Evolutionary conservation across 2,329 filamentous ascomycete species (phyloP).

Genomic region (Xylaria sp.): DNA sequence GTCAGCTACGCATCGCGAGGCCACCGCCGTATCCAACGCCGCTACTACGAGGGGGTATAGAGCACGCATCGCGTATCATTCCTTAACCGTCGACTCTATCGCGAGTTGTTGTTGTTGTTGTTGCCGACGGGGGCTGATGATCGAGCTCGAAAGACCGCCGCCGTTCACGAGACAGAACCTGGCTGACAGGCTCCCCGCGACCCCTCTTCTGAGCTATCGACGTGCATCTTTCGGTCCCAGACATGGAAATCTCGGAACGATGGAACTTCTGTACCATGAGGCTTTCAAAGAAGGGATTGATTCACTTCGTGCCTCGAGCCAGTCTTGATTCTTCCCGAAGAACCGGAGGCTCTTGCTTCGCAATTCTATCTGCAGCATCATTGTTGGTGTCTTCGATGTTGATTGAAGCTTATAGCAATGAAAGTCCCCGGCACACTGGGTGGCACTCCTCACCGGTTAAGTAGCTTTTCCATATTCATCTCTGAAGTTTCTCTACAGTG

Average conservation of each 20-base stretch:
- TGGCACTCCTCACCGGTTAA: no score
- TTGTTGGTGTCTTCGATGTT: constrained; percentile 3
- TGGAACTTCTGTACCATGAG: constrained; percentile 19
- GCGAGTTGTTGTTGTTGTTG: no score
- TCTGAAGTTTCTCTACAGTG: no score
- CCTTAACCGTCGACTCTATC: neutral
- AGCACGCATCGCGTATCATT: constrained; percentile 16
- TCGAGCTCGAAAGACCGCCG: constrained; percentile 1
- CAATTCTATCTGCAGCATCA: neutral
- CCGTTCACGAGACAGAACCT: neutral
- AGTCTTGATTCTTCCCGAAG: constrained; percentile 13
- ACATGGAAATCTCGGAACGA: constrained; percentile 18
- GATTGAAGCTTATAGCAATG: no score
- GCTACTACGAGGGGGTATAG: constrained; percentile 1
- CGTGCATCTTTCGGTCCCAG: neutral
- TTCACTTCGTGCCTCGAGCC: constrained; percentile 1
- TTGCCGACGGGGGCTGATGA: neutral
- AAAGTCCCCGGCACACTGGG: no score
- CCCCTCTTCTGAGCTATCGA: neutral
- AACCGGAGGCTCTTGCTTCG: no score
- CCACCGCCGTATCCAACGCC: constrained; percentile 1
- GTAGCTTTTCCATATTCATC: no score
- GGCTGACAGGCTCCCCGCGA: neutral
- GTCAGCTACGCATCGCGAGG: constrained; percentile 12
- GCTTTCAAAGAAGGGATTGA: constrained; percentile 5